Evolutionary conservation across 352 stramenopile genomes (phyloP).

Genomic region (Globisporangium abappressorium): DNA sequence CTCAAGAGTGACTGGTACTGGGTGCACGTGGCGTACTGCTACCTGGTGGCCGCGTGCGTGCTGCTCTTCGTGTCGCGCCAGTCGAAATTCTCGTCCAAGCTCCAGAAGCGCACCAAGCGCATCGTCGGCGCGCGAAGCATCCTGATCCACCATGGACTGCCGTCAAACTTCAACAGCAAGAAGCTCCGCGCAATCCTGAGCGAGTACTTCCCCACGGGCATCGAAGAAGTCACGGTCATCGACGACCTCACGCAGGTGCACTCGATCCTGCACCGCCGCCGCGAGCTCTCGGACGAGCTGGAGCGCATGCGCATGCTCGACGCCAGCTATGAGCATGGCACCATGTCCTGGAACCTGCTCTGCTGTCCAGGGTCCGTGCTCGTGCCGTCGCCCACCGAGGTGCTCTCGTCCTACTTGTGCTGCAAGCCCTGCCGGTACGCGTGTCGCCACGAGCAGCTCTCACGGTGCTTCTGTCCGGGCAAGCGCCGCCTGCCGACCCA

Average conservation of each 20-base stretch:
- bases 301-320: slow-evolving; percentile 57
- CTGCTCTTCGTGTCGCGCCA: slow-evolving; percentile 47
- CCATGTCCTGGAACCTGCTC: slow-evolving; percentile 63
- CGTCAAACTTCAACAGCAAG: slow-evolving; percentile 41
- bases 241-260: slow-evolving; percentile 63
- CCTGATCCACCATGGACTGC: slow-evolving; percentile 62
- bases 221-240: slow-evolving; percentile 67
- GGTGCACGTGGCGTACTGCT: slow-evolving; percentile 75
- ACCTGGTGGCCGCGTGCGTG: slow-evolving; percentile 55
- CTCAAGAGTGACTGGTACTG: slow-evolving; percentile 78
- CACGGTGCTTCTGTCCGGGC: slow-evolving; percentile 33
- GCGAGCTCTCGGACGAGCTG: slow-evolving; percentile 41
- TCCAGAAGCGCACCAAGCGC: slow-evolving; percentile 53
- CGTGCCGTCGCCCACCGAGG: slow-evolving; percentile 38
- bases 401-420: slow-evolving; percentile 39
- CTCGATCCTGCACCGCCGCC: slow-evolving; percentile 46
- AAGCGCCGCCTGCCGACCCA: slow-evolving; percentile 18
- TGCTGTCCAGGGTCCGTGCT: slow-evolving; percentile 61
- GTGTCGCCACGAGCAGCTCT: slow-evolving; percentile 34
- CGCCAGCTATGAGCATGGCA: slow-evolving; percentile 46
- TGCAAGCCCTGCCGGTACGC: slow-evolving; percentile 66
- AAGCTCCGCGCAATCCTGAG: slow-evolving; percentile 37
- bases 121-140: slow-evolving; percentile 70
- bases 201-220: slow-evolving; percentile 36
- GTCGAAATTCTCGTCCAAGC: slow-evolving; percentile 40